Percentiles rank a stretch among this genome's conserved stretches.
Conservation (phyloP, 2,329 filamentous ascomycete genomes). For the Chaetomiaceae sp. region DNA sequence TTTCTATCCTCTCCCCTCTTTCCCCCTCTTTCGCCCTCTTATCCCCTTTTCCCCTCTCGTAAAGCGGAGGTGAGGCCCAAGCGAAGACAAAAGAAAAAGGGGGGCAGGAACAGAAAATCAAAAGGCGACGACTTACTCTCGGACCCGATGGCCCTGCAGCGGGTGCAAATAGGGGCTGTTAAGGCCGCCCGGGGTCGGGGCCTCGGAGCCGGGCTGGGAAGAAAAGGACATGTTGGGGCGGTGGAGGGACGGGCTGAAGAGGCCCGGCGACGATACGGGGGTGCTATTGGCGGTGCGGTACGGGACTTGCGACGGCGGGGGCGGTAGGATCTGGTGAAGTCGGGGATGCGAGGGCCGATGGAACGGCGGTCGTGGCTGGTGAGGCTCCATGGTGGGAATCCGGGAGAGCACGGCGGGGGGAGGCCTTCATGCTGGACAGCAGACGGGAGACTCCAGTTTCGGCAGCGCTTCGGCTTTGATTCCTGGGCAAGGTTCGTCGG, state of each 20-base stretch:
- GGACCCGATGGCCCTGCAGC: constrained; percentile 65
- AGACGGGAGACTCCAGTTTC: too few species aligned
- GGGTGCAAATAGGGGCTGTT: constrained; percentile 64
- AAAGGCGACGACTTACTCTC: constrained; percentile 57
- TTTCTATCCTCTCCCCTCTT: neutral
- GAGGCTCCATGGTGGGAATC: constrained; percentile 26
- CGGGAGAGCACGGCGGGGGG: constrained; percentile 14
- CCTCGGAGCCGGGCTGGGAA: constrained; percentile 47
- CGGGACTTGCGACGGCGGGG: constrained; percentile 36
- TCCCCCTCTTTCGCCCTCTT: neutral
- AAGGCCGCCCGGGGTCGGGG: constrained; percentile 46
- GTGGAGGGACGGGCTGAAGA: constrained; percentile 50
- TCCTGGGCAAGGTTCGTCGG: neutral
- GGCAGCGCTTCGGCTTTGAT: too few species aligned
- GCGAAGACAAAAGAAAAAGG: neutral
- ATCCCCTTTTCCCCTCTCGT: neutral
- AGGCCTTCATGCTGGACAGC: constrained; percentile 26
- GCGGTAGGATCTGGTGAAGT: constrained; percentile 34
- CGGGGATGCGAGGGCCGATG: constrained; percentile 30
- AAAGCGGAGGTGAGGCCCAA: neutral
- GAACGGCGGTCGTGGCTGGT: constrained; percentile 20
- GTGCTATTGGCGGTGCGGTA: constrained; percentile 51
- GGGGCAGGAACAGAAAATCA: neutral
- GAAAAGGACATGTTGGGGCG: constrained; percentile 38
- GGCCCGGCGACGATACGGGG: constrained; percentile 55